Percentiles rank a stretch among this genome's conserved stretches.
These are phyloP conservation scores for Verticillium dahliae DNA, from an alignment of 2,329 filamentous ascomycete species.

Conservation along the genomic window DNA sequence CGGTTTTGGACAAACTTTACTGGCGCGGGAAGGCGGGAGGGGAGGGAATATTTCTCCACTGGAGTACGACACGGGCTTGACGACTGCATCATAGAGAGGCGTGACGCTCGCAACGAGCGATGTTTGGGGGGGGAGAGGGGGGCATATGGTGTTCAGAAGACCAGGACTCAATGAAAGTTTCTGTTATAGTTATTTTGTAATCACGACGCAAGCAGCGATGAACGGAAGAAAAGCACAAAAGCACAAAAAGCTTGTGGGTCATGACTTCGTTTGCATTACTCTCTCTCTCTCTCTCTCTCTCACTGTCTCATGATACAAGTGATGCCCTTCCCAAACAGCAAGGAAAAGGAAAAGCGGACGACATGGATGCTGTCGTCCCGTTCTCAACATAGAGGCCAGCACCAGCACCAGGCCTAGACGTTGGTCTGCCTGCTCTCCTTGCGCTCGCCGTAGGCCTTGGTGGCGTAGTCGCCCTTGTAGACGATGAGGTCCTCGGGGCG, in stretches of 20 bases:
- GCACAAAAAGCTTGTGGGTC: background rate
- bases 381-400: too few relatives aligned
- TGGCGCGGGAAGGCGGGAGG: background rate
- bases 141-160: constrained; percentile 1
- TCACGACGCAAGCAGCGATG: constrained; percentile 25
- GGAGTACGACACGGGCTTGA: background rate
- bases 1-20: too few relatives aligned
- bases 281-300: background rate
- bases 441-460: constrained; percentile 83
- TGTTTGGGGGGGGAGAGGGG: too few relatives aligned
- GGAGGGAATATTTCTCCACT: background rate
- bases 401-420: background rate
- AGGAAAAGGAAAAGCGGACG: too few relatives aligned
- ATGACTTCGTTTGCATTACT: background rate
- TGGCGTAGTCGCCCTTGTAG: constrained; percentile 83
- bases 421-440: constrained; percentile 29
- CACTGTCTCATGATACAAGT: background rate
- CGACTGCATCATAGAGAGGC: background rate
- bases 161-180: constrained; percentile 9
- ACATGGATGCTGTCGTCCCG: too few relatives aligned
- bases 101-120: background rate
- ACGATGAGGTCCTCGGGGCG: constrained; percentile 86
- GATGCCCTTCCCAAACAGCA: background rate
- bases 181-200: constrained; percentile 15
- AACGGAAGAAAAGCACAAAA: constrained; percentile 13